These are phyloP conservation scores for Rhytidhysteron rufulum DNA, from an alignment of 2,329 filamentous ascomycete genomes.

Conservation along the genomic window DNA sequence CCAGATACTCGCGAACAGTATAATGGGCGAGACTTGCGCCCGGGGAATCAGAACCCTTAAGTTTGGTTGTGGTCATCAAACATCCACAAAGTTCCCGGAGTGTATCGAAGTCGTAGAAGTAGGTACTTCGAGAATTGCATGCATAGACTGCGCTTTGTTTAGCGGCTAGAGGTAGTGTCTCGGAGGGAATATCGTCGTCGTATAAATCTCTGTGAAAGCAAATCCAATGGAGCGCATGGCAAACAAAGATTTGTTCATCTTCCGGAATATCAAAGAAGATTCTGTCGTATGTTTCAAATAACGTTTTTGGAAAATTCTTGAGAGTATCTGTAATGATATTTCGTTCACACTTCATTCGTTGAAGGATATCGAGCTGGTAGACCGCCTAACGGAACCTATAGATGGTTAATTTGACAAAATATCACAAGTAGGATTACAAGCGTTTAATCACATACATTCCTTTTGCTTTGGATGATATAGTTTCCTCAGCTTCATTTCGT, in stretches of 20 bases:
- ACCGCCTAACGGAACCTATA: slow-evolving; percentile 9
- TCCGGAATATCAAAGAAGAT: slow-evolving; percentile 5
- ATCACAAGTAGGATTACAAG: background rate
- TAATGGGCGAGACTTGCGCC: background rate
- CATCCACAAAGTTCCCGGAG: background rate
- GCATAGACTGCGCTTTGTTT: no score
- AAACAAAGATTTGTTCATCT: slow-evolving; percentile 2
- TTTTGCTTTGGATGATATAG: slow-evolving; percentile 5
- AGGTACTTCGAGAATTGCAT: no score
- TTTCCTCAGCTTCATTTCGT: background rate
- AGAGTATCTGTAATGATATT: slow-evolving; percentile 2
- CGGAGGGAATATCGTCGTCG: background rate
- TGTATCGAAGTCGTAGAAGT: background rate
- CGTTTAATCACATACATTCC: slow-evolving; percentile 7
- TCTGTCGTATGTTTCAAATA: slow-evolving; percentile 9
- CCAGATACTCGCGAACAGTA: background rate
- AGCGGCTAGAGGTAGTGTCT: background rate
- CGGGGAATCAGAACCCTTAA: background rate
- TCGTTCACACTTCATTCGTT: background rate
- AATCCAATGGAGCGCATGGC: slow-evolving; percentile 6
- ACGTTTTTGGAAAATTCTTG: slow-evolving; percentile 5
- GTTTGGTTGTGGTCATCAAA: background rate
- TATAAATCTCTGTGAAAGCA: background rate
- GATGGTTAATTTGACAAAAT: background rate
- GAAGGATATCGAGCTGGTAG: slow-evolving; percentile 5